Base-by-base conservation (phyloP, 192 early-diverging fungal species). In the Coemansia sp. region DNA sequence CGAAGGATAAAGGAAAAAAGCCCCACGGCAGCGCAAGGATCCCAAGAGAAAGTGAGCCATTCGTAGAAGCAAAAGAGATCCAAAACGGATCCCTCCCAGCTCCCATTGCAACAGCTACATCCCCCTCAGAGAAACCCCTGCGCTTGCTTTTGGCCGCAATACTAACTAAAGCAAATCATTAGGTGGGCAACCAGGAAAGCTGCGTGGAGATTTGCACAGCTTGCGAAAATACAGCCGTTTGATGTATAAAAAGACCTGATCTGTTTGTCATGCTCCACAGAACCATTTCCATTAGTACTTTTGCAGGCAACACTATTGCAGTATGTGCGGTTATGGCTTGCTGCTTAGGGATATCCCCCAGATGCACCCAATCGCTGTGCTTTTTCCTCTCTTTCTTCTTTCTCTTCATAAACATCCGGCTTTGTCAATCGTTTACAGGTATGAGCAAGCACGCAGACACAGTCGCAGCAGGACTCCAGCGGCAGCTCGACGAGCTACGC, bases 401-500 rank as follows among this genome's bases (percentile, higher is more conserved):
- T 13, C n/a, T 13, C n/a, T 19, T 19, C 7, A n/a, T 11, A 2
- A 42, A 34, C 33, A 36, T 36, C 34, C 13, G 8, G 13, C 34
- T 36, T 36, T 36, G 34, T 36, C 34, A 36, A 36, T n/a, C n/a
- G n/a, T n/a, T n/a, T n/a, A n/a, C n/a, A n/a, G n/a, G 13, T 4
- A 36, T 36, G 34, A 54, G 30, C 23, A 30, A n/a, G 4, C 65
- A 67, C 41, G 8, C 27, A 6, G 59, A 50, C 25, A 50, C 44
- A 5, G 44, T 72, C 11, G 68, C 62, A 10, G 65, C 62, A 2
- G 69, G 64, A 7, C 69, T 71, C 20, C 75, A 78, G 55, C 61
- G 52, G 15, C 75, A 78, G 55, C 65, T 78, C 6, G 58, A 78
- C 37, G 75, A 72, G 53, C 47, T 78, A 41, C 65, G 62, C 54